Percentiles rank a stretch among this genome's conserved stretches.
Conservation (phyloP, 2,329 filamentous ascomycete species). For the Sclerotinia subarctica region DNA sequence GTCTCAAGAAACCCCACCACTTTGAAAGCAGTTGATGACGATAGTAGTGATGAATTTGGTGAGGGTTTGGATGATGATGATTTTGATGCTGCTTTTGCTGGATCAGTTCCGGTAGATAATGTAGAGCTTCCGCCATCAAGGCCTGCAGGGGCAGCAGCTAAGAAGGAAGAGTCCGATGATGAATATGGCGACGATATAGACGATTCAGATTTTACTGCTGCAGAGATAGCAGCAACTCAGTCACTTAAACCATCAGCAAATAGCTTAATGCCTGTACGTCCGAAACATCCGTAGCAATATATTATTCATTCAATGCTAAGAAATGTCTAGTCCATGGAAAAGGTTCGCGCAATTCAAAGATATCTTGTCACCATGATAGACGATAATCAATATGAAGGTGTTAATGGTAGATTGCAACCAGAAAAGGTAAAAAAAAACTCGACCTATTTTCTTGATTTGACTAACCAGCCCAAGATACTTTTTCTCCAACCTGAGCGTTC, state of each 20-base stretch:
- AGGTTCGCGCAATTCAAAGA: slow-evolving; percentile 75
- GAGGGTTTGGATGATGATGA: slow-evolving; percentile 53
- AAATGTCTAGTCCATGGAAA: slow-evolving; percentile 61
- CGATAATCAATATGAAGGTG: slow-evolving; percentile 64
- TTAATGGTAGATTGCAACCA: slow-evolving; percentile 54
- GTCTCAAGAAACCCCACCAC: background rate
- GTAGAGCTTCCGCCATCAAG: slow-evolving; percentile 24
- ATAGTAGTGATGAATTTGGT: slow-evolving; percentile 37
- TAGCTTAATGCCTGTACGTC: slow-evolving; percentile 53
- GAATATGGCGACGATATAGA: slow-evolving; percentile 67
- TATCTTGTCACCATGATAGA: slow-evolving; percentile 77
- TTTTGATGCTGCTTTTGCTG: slow-evolving; percentile 27
- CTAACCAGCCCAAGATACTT: slow-evolving; percentile 58
- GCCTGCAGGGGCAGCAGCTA: slow-evolving; percentile 5
- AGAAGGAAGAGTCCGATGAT: slow-evolving; percentile 56
- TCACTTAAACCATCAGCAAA: slow-evolving; percentile 43
- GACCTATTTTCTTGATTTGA: background rate
- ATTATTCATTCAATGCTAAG: slow-evolving; percentile 54
- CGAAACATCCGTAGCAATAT: slow-evolving; percentile 35
- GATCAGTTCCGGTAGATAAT: slow-evolving; percentile 39
- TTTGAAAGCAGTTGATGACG: slow-evolving; percentile 7
- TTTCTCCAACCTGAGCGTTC: slow-evolving; percentile 76
- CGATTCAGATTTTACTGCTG: slow-evolving; percentile 72
- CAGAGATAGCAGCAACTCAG: slow-evolving; percentile 71
- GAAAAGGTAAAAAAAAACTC: slow-evolving; percentile 63